phyloP scores from a whole-genome alignment of 2,329 filamentous ascomycete genomes.

The Monilinia polystroma region DNA sequence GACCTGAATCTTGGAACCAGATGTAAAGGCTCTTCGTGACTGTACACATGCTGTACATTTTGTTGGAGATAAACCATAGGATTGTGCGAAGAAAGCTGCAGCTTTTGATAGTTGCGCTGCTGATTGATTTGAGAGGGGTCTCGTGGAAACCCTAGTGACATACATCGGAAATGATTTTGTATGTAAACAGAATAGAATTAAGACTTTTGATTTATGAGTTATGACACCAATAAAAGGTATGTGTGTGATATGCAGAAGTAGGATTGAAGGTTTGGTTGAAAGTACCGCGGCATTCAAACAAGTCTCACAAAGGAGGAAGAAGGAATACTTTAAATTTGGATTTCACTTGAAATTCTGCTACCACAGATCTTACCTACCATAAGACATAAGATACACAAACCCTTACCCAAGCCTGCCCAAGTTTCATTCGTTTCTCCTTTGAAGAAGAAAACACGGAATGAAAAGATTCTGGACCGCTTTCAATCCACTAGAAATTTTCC shows the following conservation, averaged over 20 bases:
- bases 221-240: background rate
- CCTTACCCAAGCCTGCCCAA: background rate
- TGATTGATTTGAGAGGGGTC: slow-evolving; percentile 32
- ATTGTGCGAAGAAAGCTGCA: slow-evolving; percentile 32
- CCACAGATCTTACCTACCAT: background rate
- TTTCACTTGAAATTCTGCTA: slow-evolving; percentile 3
- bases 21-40: slow-evolving; percentile 35
- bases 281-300: background rate
- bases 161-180: slow-evolving; percentile 31
- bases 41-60: slow-evolving; percentile 27
- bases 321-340: slow-evolving; percentile 14
- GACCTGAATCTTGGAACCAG: slow-evolving; percentile 33
- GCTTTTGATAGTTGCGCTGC: slow-evolving; percentile 35
- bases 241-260: background rate
- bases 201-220: background rate
- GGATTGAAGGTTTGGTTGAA: background rate
- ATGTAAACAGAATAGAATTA: background rate
- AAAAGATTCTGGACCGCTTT: background rate
- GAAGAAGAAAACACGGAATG: slow-evolving; percentile 19
- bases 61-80: slow-evolving; percentile 26
- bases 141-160: slow-evolving; percentile 33
- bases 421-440: background rate
- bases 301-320: background rate
- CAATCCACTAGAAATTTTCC: background rate
- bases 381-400: background rate